A percentile compares a stretch with the other conserved stretches of the same genome.
phyloP scores from a whole-genome alignment of 441 rosid genomes.

The Daphne laureola region DNA sequence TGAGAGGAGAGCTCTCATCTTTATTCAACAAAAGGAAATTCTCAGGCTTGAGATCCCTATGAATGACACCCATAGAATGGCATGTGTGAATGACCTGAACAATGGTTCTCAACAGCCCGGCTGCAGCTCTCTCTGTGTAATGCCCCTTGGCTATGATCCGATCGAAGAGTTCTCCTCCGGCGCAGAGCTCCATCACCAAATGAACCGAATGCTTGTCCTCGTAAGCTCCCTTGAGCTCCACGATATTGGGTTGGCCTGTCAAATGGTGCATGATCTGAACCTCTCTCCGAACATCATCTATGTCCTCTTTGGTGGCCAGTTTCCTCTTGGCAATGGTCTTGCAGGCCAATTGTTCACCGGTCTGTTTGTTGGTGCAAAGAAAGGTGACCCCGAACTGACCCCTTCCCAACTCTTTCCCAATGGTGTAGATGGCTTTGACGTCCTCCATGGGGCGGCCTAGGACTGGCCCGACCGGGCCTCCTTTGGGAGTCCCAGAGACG shows the following conservation, averaged over 20 bases:
- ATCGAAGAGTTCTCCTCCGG: constrained; percentile 47
- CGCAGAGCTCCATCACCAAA: constrained; percentile 48
- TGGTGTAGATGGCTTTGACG: constrained; percentile 28
- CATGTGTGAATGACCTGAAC: constrained; percentile 46
- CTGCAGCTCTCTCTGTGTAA: constrained; percentile 47
- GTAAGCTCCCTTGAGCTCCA: constrained; percentile 47
- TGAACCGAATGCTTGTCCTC: constrained; percentile 46
- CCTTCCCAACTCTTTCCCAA: constrained; percentile 44
- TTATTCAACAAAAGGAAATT: constrained; percentile 42
- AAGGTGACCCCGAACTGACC: constrained; percentile 49
- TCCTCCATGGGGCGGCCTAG: constrained; percentile 49
- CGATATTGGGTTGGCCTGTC: constrained; percentile 43
- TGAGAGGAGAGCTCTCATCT: constrained; percentile 44
- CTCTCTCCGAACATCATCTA: constrained; percentile 44
- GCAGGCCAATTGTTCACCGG: constrained; percentile 44
- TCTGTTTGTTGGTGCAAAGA: constrained; percentile 37
- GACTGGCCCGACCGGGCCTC: constrained; percentile 17
- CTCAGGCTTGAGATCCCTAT: constrained; percentile 44
- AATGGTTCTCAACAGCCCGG: constrained; percentile 39
- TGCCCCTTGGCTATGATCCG: constrained; percentile 48
- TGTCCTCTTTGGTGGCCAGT: constrained; percentile 44
- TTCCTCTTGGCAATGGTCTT: constrained; percentile 42
- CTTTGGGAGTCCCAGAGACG: constrained; percentile 19
- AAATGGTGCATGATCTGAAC: constrained; percentile 53
- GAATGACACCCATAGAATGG: constrained; percentile 47